These are phyloP conservation scores for Casuarina equisetifolia DNA, from an alignment of 306 rosid genomes.

Conservation along the genomic window DNA sequence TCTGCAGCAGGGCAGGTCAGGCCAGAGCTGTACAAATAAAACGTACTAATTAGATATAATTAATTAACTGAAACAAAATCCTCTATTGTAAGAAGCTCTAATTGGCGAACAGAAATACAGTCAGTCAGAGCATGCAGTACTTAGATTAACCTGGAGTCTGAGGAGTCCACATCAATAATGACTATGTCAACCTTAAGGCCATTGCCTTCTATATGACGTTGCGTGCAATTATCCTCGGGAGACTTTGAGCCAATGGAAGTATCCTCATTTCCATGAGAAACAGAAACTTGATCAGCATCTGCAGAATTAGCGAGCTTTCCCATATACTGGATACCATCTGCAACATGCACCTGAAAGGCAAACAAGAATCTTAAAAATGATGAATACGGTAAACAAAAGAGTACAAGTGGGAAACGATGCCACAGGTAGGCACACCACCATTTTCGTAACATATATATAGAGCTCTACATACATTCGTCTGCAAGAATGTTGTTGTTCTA, in stretches of 20 bases:
- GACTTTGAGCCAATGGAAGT: slow-evolving; percentile 10
- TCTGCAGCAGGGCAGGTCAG: slow-evolving; percentile 87
- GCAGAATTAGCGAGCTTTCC: slow-evolving; percentile 37
- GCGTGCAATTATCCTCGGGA: slow-evolving; percentile 30
- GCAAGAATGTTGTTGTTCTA: neutral
- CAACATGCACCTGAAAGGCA: slow-evolving; percentile 74
- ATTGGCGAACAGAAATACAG: slow-evolving; percentile 14
- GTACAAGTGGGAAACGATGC: slow-evolving; percentile 1
- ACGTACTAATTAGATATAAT: slow-evolving; percentile 17
- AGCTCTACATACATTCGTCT: neutral
- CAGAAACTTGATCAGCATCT: slow-evolving; percentile 24
- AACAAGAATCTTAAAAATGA: neutral
- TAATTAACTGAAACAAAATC: slow-evolving; percentile 17
- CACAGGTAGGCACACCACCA: neutral
- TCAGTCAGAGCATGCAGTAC: slow-evolving; percentile 17
- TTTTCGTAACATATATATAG: neutral
- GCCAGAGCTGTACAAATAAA: slow-evolving; percentile 59
- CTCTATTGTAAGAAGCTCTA: neutral
- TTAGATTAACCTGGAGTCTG: slow-evolving; percentile 73
- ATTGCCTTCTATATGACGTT: slow-evolving; percentile 33
- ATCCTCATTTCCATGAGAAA: slow-evolving; percentile 27
- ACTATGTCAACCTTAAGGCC: slow-evolving; percentile 65
- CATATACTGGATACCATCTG: slow-evolving; percentile 86
- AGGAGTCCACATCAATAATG: slow-evolving; percentile 87
- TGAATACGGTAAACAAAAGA: slow-evolving; percentile 1